Base-by-base conservation (phyloP, 202 grass and related monocot species). In the Carex sylvatica region DNA sequence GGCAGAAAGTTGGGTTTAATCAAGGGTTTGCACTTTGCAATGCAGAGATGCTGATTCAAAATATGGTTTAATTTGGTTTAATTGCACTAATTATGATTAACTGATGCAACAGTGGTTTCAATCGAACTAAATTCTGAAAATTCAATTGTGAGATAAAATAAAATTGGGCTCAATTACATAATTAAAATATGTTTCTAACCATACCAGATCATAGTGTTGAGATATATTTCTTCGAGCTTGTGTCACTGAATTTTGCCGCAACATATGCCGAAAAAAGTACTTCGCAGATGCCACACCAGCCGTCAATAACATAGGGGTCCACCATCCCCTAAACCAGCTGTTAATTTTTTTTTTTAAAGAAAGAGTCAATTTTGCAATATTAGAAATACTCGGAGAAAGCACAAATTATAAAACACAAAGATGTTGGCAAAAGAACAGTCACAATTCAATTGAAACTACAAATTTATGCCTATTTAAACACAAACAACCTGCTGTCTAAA, bases 121-220 rank as follows among this genome's bases (percentile, higher is more conserved):
- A 30, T 33, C 7, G 40, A 71, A 33, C 30, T 51, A 73, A 75
- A 53, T 74, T 74, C 4, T 74, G 33, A 81, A 80, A 15, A 54
- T 31, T 52, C 14, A 82, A 40, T 20, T 28, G 9, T 54, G 65
- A 52, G 40, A 49, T 71, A 31, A 68, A 74, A 16, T 13, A 31
- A 68, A 74, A 16, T 20, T 56, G 9, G n/a, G 44, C 23, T 65
- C 12, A 65, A 51, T 52, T 59, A 40, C 16, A 59, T 20, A 65
- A 31, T 30, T 10, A 82, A 82, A 15, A 15, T 49, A 2, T 47
- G 64, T 19, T 5, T 22, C 24, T 42, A 30, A 55, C 30, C 82
- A 88, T 79, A 97, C 94, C 92, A 98, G 76, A 90, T 98, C 95
- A 61, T 98, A 98, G 82, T 98, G 95, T 77, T 89, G 79, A 66